Percentiles rank a stretch among this genome's conserved stretches.
These are phyloP conservation scores for Zalaria obscura DNA, from an alignment of 2,329 filamentous ascomycete genomes.

Conservation along the genomic window DNA sequence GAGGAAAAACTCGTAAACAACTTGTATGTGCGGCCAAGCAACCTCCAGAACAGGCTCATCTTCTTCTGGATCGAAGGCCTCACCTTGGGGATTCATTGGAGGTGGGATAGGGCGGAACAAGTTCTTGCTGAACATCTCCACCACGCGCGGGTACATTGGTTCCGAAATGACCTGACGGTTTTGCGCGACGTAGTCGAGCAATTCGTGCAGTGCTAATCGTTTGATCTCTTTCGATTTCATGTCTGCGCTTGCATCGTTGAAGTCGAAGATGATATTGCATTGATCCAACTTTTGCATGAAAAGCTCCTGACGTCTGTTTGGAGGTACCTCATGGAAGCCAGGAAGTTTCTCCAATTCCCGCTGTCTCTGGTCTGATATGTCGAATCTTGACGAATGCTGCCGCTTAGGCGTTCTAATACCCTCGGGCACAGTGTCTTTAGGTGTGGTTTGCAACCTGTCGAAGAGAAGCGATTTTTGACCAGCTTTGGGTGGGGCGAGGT, in stretches of 20 bases:
- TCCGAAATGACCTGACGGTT: conserved; percentile 98
- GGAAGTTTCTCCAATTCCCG: conserved; percentile 93
- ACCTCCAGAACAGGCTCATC: conserved; percentile 97
- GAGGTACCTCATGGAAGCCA: conserved; percentile 93
- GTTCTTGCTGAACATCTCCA: conserved; percentile 99
- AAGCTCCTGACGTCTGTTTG: conserved; percentile 84
- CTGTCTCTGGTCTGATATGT: conserved; percentile 80
- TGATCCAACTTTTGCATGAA: conserved; percentile 99
- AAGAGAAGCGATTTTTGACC: conserved; percentile 81
- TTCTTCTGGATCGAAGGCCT: conserved; percentile 96
- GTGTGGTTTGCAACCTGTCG: conserved; percentile 80
- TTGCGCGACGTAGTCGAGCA: conserved; percentile 96
- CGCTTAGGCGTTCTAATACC: conserved; percentile 89
- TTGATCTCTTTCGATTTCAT: conserved; percentile 99
- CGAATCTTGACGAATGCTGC: conserved; percentile 94
- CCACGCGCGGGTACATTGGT: conserved; percentile 95
- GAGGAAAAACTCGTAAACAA: conserved; percentile 98
- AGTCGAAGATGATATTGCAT: conserved; percentile 99
- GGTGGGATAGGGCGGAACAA: conserved; percentile 93
- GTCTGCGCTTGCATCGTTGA: conserved; percentile 93
- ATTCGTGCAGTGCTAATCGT: conserved; percentile 82
- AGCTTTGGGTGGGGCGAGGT: conserved; percentile 85
- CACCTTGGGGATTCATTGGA: conserved; percentile 92
- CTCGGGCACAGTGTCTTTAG: conserved; percentile 81
- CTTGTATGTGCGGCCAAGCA: conserved; percentile 97